These are phyloP conservation scores for Collybia sordida DNA, from an alignment of 768 basidiomycete genomes.

Conservation along the genomic window DNA sequence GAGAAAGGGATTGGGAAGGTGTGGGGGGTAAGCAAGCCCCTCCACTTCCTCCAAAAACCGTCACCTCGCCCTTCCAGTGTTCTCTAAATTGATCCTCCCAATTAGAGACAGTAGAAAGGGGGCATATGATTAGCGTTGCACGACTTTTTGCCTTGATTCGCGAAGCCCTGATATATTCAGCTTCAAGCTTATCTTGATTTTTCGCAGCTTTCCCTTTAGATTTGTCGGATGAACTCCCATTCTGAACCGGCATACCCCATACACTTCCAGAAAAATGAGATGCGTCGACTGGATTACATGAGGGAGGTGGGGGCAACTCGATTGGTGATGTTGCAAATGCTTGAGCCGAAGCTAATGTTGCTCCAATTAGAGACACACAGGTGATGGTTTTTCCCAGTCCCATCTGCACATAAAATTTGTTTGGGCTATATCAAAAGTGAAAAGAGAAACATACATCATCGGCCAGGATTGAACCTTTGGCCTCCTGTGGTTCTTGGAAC, in stretches of 20 bases:
- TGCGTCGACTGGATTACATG: constrained; percentile 31
- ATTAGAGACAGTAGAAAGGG: constrained; percentile 93
- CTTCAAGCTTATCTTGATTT: constrained; percentile 69
- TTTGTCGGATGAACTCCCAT: constrained; percentile 39
- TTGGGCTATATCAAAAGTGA: background rate
- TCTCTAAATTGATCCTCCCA: constrained; percentile 99
- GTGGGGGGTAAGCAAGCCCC: constrained; percentile 35
- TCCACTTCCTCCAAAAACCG: constrained; percentile 77
- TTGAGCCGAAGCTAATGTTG: constrained; percentile 72
- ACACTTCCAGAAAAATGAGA: constrained; percentile 77
- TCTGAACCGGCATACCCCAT: constrained; percentile 76
- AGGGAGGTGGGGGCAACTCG: constrained; percentile 33
- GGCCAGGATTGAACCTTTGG: constrained; percentile 89
- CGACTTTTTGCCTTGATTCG: constrained; percentile 82
- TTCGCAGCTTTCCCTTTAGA: constrained; percentile 67
- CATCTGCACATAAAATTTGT: constrained; percentile 59
- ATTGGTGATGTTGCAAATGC: constrained; percentile 59
- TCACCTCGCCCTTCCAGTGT: constrained; percentile 90
- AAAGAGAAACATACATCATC: constrained; percentile 76
- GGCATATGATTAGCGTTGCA: constrained; percentile 95
- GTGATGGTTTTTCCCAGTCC: constrained; percentile 97
- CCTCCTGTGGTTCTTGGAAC: constrained; percentile 62
- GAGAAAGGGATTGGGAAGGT: constrained; percentile 32
- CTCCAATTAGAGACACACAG: constrained; percentile 89
- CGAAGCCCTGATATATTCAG: constrained; percentile 65